Conservation (phyloP, 2,329 filamentous ascomycete genomes). For the Dothiorella sarmentorum region DNA sequence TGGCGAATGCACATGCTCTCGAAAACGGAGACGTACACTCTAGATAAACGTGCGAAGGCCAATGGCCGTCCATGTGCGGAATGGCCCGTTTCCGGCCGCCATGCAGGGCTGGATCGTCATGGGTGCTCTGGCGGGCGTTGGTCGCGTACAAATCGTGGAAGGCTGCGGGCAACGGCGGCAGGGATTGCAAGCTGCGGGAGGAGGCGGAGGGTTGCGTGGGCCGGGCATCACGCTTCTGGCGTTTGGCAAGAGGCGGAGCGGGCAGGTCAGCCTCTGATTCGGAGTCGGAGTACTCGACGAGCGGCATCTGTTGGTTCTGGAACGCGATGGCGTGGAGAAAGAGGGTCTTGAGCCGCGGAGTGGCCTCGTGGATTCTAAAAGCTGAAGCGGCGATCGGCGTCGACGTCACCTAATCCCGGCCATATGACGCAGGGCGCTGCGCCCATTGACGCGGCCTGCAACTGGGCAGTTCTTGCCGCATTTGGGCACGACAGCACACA, state of each 20-base stretch:
- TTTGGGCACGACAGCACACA: neutral
- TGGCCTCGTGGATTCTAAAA: neutral
- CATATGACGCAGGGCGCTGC: slow-evolving; percentile 13
- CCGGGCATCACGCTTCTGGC: neutral
- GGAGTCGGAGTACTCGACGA: slow-evolving; percentile 62
- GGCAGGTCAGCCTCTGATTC: slow-evolving; percentile 31
- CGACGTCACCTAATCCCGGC: neutral
- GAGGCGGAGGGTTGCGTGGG: slow-evolving; percentile 11
- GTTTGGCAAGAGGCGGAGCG: slow-evolving; percentile 1
- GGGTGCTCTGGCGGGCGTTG: slow-evolving; percentile 70
- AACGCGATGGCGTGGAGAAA: neutral
- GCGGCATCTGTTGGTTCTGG: slow-evolving; percentile 29
- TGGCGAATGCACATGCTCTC: neutral
- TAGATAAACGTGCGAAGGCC: slow-evolving; percentile 88
- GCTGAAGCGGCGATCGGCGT: neutral
- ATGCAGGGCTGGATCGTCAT: slow-evolving; percentile 81
- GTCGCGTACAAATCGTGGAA: slow-evolving; percentile 92
- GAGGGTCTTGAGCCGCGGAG: neutral
- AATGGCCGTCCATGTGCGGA: slow-evolving; percentile 83
- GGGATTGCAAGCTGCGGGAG: slow-evolving; percentile 16
- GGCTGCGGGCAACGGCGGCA: slow-evolving; percentile 69
- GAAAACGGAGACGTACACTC: slow-evolving; percentile 64
- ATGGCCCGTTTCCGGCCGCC: slow-evolving; percentile 77
- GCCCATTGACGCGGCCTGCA: neutral
- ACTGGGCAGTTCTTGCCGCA: slow-evolving; percentile 1